Evolutionary conservation across 2,329 filamentous ascomycete genomes (phyloP).

Genomic region (Alternaria novae-zelandiae): DNA sequence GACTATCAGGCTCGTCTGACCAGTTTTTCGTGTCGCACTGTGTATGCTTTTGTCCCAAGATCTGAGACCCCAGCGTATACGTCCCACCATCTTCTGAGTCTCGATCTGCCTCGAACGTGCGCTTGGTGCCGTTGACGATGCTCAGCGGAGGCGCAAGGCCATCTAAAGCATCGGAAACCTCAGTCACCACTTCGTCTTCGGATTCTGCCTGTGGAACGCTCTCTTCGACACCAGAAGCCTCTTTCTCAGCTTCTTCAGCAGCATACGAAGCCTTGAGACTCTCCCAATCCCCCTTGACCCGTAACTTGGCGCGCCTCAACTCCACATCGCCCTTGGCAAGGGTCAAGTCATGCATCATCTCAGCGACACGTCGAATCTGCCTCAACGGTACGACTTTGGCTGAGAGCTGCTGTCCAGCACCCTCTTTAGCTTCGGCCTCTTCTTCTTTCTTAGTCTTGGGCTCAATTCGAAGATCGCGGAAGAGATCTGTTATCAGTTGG

Average conservation of each 20-base stretch:
- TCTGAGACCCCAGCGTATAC: neutral
- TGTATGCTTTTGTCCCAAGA: neutral
- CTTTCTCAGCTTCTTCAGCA: neutral
- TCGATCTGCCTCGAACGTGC: neutral
- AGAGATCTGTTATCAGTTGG: slow-evolving; percentile 13
- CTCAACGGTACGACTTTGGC: neutral
- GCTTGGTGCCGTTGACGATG: neutral
- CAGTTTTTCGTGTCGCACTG: neutral
- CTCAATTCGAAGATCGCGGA: slow-evolving; percentile 10
- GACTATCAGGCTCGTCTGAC: neutral
- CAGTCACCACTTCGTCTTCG: neutral
- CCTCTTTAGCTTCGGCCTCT: neutral
- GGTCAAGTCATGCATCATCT: slow-evolving; percentile 18
- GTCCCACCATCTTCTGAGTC: neutral
- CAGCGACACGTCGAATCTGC: slow-evolving; percentile 5
- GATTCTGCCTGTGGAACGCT: neutral
- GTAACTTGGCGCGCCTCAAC: slow-evolving; percentile 7
- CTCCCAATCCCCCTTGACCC: neutral
- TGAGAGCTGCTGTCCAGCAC: slow-evolving; percentile 10
- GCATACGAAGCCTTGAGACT: slow-evolving; percentile 7
- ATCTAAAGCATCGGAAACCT: neutral
- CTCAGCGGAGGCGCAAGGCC: neutral
- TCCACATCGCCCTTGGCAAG: slow-evolving; percentile 10
- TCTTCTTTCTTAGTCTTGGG: slow-evolving; percentile 9
- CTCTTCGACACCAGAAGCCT: neutral